A percentile compares a stretch with the other conserved stretches of the same genome.
These are phyloP conservation scores for Apiospora hydei DNA, from an alignment of 2,329 filamentous ascomycete genomes.

Conservation along the genomic window DNA sequence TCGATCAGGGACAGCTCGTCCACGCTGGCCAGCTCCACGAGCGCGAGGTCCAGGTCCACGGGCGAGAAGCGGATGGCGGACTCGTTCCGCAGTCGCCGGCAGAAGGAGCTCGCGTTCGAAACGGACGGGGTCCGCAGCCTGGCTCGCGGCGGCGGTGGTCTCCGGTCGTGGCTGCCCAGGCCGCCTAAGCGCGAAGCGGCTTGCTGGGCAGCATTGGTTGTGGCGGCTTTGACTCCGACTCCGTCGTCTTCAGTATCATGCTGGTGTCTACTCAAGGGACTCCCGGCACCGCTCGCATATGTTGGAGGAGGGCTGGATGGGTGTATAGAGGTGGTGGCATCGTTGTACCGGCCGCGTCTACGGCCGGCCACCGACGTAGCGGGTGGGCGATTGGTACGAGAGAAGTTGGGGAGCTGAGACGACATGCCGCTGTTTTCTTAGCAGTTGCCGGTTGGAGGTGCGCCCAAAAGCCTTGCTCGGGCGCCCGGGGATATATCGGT, in stretches of 20 bases:
- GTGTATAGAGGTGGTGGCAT: background rate
- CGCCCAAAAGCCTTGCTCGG: background rate
- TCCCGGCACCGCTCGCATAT: background rate
- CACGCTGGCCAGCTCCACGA: background rate
- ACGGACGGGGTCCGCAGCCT: background rate
- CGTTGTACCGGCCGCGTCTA: background rate
- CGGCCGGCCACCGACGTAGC: background rate
- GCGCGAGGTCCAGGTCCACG: conserved; percentile 1
- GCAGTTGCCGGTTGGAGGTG: background rate
- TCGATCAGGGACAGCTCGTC: conserved; percentile 14
- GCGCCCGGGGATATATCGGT: background rate
- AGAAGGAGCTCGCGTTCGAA: background rate
- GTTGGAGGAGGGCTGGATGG: background rate
- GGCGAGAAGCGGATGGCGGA: conserved; percentile 8
- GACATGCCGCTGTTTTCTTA: background rate
- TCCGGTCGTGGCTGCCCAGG: background rate
- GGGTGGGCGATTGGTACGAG: background rate
- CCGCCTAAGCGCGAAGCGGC: background rate
- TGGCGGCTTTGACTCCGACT: background rate
- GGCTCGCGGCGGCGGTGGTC: background rate
- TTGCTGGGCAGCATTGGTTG: background rate
- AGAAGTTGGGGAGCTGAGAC: background rate
- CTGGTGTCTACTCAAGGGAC: background rate
- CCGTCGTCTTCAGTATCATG: background rate
- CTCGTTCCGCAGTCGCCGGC: background rate